Conservation (phyloP, 192 early-diverging fungal species). For the Backusella mclennaniae region DNA sequence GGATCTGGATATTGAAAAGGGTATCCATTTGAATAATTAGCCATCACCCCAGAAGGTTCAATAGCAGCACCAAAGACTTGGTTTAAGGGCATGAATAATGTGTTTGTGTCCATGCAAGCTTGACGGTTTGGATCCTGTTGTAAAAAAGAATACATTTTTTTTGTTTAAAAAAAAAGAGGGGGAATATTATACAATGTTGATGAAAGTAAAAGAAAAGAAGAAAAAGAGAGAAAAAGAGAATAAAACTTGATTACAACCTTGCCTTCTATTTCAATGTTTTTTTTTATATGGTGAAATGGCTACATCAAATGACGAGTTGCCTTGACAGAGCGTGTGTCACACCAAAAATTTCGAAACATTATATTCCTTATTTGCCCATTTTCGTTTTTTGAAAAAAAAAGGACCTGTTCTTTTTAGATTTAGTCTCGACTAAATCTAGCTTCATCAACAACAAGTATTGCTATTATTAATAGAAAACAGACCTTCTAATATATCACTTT, state of each 20-base stretch:
- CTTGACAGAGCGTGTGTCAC: conserved; percentile 25
- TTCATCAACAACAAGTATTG: neutral
- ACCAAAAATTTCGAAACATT: conserved; percentile 10
- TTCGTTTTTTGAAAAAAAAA: neutral
- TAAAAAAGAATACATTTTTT: conserved; percentile 10
- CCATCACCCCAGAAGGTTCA: conserved; percentile 6
- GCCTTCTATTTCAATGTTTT: neutral
- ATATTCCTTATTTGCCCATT: conserved; percentile 4
- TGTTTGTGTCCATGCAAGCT: conserved; percentile 1
- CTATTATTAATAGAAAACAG: neutral
- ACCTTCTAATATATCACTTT: neutral
- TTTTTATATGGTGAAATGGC: conserved; percentile 21
- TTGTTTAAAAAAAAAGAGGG: neutral
- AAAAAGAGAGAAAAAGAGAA: conserved; percentile 6
- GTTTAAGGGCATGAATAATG: conserved; percentile 3
- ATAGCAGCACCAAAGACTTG: neutral
- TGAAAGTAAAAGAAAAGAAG: conserved; percentile 3
- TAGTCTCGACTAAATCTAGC: neutral
- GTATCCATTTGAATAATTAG: conserved; percentile 5
- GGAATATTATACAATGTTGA: neutral
- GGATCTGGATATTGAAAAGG: conserved; percentile 2
- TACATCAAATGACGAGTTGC: conserved; percentile 26
- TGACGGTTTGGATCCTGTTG: conserved; percentile 3
- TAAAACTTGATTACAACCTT: neutral
- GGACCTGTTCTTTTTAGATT: neutral